phyloP scores from a whole-genome alignment of 1,139 yeast species.

The Suhomyces choctaworum region DNA sequence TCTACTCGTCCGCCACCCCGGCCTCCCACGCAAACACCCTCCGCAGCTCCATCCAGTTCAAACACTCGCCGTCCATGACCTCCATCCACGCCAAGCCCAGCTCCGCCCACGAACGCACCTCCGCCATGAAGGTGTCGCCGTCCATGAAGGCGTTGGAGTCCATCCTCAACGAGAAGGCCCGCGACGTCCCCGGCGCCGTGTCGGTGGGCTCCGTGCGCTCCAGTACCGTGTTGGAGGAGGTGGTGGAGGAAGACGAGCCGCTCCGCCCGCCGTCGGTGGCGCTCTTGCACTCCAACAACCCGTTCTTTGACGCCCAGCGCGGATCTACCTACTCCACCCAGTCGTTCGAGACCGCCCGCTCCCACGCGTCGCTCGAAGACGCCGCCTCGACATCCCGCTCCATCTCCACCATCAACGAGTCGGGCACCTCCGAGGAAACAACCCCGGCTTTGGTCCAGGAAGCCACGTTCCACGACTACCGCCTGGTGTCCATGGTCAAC shows the following conservation, averaged over 20 bases:
- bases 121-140: constrained; percentile 54
- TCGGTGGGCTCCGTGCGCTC: constrained; percentile 1
- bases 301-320: constrained; percentile 10
- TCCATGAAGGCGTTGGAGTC: constrained; percentile 54
- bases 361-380: constrained; percentile 12
- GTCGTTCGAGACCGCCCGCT: constrained; percentile 33
- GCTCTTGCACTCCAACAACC: constrained; percentile 7
- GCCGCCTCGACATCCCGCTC: constrained; percentile 14
- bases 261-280: constrained; percentile 1
- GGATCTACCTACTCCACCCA: constrained; percentile 26
- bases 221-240: constrained; percentile 28
- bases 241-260: constrained; percentile 19
- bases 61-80: constrained; percentile 40
- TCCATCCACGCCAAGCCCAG: constrained; percentile 19
- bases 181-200: neutral
- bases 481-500: constrained; percentile 6
- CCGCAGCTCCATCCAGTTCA: constrained; percentile 50
- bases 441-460: constrained; percentile 30
- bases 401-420: constrained; percentile 20
- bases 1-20: constrained; percentile 33
- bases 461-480: constrained; percentile 22
- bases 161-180: constrained; percentile 37
- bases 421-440: constrained; percentile 22
- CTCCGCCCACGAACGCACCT: constrained; percentile 26
- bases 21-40: constrained; percentile 47